Conservation (phyloP, 129 eudicot genomes). For the Tagetes erecta region DNA sequence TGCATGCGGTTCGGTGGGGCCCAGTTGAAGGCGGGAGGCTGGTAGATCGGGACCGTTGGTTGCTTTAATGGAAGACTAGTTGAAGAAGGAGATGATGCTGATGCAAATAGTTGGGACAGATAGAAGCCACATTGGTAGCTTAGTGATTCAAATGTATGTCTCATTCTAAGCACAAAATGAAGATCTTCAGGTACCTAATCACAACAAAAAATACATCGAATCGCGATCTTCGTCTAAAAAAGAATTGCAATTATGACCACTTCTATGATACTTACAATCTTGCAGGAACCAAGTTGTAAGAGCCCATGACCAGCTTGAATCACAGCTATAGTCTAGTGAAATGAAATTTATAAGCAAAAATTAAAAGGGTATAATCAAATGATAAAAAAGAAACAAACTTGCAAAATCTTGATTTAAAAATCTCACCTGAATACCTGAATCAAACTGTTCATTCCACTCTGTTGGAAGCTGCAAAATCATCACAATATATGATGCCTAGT, state of each 20-base stretch:
- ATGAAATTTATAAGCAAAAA: not conserved
- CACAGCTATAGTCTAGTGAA: slow-evolving; percentile 83
- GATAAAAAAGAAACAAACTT: not conserved
- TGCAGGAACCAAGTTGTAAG: slow-evolving; percentile 95
- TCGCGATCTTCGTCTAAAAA: not conserved
- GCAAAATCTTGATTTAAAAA: slow-evolving; percentile 9
- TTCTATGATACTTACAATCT: slow-evolving; percentile 69
- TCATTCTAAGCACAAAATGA: slow-evolving; percentile 96
- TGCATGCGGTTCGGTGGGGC: slow-evolving; percentile 45
- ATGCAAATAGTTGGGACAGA: slow-evolving; percentile 85
- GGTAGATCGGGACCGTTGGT: slow-evolving; percentile 49
- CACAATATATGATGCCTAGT: slow-evolving; percentile 23
- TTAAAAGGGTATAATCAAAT: slow-evolving; percentile 8
- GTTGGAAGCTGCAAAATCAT: slow-evolving; percentile 76
- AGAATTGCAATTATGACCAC: not conserved
- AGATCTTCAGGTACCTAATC: slow-evolving; percentile 92
- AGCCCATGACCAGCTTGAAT: slow-evolving; percentile 99
- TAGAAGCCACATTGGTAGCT: slow-evolving; percentile 94
- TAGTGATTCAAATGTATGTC: slow-evolving; percentile 87
- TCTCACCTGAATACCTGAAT: slow-evolving; percentile 91
- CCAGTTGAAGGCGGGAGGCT: slow-evolving; percentile 79
- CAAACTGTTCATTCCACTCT: slow-evolving; percentile 99
- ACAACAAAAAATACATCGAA: slow-evolving; percentile 1
- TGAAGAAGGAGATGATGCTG: slow-evolving; percentile 56
- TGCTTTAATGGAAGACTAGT: slow-evolving; percentile 56